Evolutionary conservation across 2,329 filamentous ascomycete species (phyloP).

Genomic region (Cladosporium sp.): DNA sequence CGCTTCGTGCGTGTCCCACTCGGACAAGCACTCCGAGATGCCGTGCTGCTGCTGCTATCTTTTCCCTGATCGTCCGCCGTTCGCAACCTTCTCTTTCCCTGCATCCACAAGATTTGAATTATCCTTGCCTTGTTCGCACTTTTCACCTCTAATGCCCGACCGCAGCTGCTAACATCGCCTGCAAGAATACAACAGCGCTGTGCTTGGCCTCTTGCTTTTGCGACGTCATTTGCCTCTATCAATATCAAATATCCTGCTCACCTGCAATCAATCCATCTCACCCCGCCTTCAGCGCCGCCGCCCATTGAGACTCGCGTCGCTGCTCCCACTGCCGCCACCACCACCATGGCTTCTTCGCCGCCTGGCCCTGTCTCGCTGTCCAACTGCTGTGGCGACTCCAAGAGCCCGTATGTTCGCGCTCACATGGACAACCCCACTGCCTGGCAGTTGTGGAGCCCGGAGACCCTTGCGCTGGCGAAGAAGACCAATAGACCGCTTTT

Average conservation of each 20-base stretch:
- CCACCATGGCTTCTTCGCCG: slow-evolving; percentile 7
- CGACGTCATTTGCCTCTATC: neutral
- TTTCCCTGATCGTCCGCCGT: slow-evolving; percentile 9
- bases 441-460: slow-evolving; percentile 84
- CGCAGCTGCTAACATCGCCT: neutral
- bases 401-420: slow-evolving; percentile 65
- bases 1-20: neutral
- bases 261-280: neutral
- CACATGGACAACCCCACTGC: slow-evolving; percentile 79
- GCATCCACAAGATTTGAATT: neutral
- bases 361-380: slow-evolving; percentile 22
- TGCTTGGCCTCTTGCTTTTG: neutral
- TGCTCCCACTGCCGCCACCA: neutral
- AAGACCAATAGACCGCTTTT: slow-evolving; percentile 85
- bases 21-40: no score
- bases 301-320: neutral
- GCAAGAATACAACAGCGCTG: neutral
- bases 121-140: neutral
- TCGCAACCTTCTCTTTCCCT: slow-evolving; percentile 4
- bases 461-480: slow-evolving; percentile 71
- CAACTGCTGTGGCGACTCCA: slow-evolving; percentile 58
- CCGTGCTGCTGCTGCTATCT: neutral
- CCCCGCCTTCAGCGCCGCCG: neutral
- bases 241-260: no score
- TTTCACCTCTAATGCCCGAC: neutral